Conservation (phyloP, 345 rosid genomes). For the Populus euphratica region DNA sequence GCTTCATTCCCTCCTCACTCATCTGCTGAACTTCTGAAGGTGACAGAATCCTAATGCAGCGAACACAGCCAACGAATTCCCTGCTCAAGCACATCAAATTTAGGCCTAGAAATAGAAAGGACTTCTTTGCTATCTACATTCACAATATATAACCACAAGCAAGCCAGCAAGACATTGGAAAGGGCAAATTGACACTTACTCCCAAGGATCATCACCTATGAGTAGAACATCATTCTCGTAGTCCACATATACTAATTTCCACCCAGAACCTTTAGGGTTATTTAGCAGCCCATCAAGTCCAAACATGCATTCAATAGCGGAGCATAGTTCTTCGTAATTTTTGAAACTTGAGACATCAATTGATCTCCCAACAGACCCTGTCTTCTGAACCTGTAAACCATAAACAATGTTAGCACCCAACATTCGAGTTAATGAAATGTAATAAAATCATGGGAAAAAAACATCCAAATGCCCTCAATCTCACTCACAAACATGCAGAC, state of each 20-base stretch:
- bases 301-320: constrained; percentile 90
- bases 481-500: background rate
- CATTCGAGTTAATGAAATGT: no score
- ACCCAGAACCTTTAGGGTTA: constrained; percentile 71
- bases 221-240: constrained; percentile 93
- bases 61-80: constrained; percentile 95
- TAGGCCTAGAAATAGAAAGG: background rate
- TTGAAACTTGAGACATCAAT: constrained; percentile 81
- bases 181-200: constrained; percentile 48
- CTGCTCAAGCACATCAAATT: constrained; percentile 27
- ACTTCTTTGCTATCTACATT: background rate
- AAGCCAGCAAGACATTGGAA: background rate
- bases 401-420: background rate
- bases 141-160: background rate
- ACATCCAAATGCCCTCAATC: background rate
- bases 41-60: constrained; percentile 91
- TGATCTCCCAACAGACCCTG: constrained; percentile 96
- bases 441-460: no score
- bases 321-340: constrained; percentile 73
- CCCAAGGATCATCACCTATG: constrained; percentile 99
- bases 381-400: constrained; percentile 77
- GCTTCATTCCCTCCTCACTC: constrained; percentile 99
- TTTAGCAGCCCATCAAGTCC: constrained; percentile 87
- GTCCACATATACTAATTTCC: constrained; percentile 96
- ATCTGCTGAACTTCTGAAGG: constrained; percentile 96